Percentiles rank a stretch among this genome's conserved stretches.
These are phyloP conservation scores for Flaveria trinervia DNA, from an alignment of 129 eudicot species.

Conservation along the genomic window DNA sequence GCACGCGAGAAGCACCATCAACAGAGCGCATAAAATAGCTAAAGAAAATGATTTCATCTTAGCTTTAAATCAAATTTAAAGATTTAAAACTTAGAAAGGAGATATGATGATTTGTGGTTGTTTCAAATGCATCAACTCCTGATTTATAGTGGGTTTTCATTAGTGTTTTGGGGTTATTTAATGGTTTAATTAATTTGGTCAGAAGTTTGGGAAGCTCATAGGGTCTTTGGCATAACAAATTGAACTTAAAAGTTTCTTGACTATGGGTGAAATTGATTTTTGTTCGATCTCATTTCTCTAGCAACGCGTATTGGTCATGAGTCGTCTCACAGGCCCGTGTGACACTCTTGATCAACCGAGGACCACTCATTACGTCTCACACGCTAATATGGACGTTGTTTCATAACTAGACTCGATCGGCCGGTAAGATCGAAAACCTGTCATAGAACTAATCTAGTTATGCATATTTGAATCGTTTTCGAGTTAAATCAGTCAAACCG, in stretches of 20 bases:
- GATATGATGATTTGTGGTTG: neutral
- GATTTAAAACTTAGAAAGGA: neutral
- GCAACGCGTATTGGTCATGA: too few relatives aligned
- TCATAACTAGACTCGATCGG: too few relatives aligned
- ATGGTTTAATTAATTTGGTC: neutral
- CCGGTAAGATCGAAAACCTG: too few relatives aligned
- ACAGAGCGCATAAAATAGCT: neutral
- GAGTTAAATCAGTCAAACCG: too few relatives aligned
- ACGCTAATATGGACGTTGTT: too few relatives aligned
- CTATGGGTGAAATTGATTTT: neutral
- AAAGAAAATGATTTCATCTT: too few relatives aligned
- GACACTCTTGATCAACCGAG: too few relatives aligned
- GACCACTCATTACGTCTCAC: too few relatives aligned
- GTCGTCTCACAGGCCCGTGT: too few relatives aligned
- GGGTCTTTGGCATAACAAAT: neutral
- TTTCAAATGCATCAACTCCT: neutral
- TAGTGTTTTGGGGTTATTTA: neutral
- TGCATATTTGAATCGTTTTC: too few relatives aligned
- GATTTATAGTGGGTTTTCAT: neutral
- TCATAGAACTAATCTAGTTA: too few relatives aligned
- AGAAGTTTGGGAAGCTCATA: neutral
- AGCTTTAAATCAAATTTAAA: neutral
- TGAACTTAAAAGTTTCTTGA: neutral
- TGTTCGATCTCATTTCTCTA: neutral
- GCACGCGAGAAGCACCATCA: neutral